Conservation (phyloP, 192 early-diverging fungal genomes). For the Backusella psychrophila region DNA sequence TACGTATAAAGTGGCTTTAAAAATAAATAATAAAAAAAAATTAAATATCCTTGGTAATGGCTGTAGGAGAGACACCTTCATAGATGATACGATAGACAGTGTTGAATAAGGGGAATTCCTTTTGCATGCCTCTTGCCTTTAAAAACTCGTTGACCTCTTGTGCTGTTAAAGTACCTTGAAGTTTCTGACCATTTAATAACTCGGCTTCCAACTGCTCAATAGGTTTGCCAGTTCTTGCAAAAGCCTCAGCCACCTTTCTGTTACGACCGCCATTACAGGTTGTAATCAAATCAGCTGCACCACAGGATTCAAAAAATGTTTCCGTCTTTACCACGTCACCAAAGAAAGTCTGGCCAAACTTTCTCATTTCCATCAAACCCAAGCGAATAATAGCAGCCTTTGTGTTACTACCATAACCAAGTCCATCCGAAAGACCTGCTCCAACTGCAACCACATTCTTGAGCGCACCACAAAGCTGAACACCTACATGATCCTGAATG, state of each 20-base stretch:
- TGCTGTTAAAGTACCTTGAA: constrained; percentile 92
- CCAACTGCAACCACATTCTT: constrained; percentile 98
- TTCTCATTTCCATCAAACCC: constrained; percentile 93
- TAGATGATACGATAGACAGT: constrained; percentile 90
- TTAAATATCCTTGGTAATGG: constrained; percentile 66
- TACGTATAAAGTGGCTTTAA: background rate
- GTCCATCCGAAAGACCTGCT: constrained; percentile 91
- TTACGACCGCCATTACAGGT: constrained; percentile 96
- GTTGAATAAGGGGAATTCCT: constrained; percentile 88
- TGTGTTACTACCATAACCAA: constrained; percentile 90
- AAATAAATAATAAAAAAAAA: no score
- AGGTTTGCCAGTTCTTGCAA: constrained; percentile 85
- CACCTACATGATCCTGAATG: constrained; percentile 83
- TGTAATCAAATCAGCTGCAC: constrained; percentile 94
- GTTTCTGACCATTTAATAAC: constrained; percentile 93
- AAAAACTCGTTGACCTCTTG: constrained; percentile 85
- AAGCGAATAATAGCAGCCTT: constrained; percentile 97
- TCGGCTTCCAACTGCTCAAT: constrained; percentile 89
- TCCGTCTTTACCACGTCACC: constrained; percentile 75
- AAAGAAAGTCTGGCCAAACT: constrained; percentile 83
- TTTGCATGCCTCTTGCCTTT: constrained; percentile 51
- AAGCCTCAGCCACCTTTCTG: constrained; percentile 87
- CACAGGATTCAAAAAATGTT: constrained; percentile 97
- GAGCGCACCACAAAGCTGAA: constrained; percentile 95
- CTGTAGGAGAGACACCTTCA: constrained; percentile 60